Conservation (phyloP, 345 rosid species). For the Brassica incana region DNA sequence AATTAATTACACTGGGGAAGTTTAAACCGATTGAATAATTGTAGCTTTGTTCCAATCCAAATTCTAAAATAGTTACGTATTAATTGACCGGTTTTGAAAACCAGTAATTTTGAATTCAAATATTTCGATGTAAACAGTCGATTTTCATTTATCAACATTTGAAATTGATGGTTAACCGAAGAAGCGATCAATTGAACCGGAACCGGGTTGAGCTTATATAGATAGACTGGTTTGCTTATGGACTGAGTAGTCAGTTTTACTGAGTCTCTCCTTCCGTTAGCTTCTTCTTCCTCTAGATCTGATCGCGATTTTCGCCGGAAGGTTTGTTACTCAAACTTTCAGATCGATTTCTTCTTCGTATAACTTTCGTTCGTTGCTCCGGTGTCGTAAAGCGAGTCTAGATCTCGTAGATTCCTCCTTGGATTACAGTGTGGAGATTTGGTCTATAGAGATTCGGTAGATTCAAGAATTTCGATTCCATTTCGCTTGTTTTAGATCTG, state of each 20-base stretch:
- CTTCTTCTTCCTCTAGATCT: conserved; percentile 30
- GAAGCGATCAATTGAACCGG: conserved; percentile 27
- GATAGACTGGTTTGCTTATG: conserved; percentile 18
- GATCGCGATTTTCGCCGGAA: conserved; percentile 29
- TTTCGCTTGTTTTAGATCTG: conserved; percentile 26
- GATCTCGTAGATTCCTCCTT: conserved; percentile 14
- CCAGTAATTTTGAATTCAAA: neutral
- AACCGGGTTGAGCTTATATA: conserved; percentile 26
- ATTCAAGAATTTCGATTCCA: conserved; percentile 6
- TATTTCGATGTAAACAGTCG: neutral
- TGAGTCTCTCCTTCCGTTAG: conserved; percentile 11
- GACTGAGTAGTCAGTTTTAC: conserved; percentile 25
- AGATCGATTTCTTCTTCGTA: conserved; percentile 19
- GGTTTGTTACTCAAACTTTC: conserved; percentile 18
- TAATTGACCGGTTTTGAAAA: neutral
- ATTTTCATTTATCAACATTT: neutral
- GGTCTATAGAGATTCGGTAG: neutral
- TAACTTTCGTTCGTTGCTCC: neutral
- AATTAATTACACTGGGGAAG: conserved; percentile 8
- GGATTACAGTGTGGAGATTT: neutral
- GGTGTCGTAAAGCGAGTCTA: neutral
- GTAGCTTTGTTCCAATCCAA: conserved; percentile 4
- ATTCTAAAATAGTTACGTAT: neutral
- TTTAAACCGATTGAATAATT: neutral
- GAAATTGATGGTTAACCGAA: neutral